Percentiles rank a stretch among this genome's conserved stretches.
Conservation (phyloP, 169 alveolate genomes). For the Toxoplasma gondii region DNA sequence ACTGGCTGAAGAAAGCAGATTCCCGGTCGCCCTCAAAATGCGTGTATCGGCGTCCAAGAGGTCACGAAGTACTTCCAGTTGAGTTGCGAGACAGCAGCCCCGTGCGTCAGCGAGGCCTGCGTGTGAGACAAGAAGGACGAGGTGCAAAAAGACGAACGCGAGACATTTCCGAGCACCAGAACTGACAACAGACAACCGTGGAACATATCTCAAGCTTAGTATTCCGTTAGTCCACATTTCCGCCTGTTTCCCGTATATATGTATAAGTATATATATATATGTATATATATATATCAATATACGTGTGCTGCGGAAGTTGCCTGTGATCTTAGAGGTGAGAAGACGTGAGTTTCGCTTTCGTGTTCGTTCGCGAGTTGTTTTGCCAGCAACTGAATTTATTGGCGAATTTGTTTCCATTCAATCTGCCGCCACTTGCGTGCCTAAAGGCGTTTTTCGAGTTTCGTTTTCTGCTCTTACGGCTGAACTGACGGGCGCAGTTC, state of each 20-base stretch:
- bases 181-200: neutral
- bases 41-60: slow-evolving; percentile 43
- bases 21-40: slow-evolving; percentile 40
- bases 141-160: neutral
- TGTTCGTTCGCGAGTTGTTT: too few relatives aligned
- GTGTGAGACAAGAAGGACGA: neutral
- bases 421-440: too few relatives aligned
- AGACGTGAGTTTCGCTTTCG: too few relatives aligned
- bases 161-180: neutral
- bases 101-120: slow-evolving; percentile 39
- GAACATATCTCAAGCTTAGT: too few relatives aligned
- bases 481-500: neutral
- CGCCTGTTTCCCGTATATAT: too few relatives aligned
- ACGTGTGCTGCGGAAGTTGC: too few relatives aligned
- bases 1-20: neutral
- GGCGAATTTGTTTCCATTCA: too few relatives aligned
- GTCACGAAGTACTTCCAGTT: slow-evolving; percentile 63
- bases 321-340: too few relatives aligned
- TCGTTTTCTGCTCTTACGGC: neutral
- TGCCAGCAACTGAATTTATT: too few relatives aligned
- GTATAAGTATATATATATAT: too few relatives aligned
- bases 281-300: neutral
- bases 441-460: too few relatives aligned
- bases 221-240: too few relatives aligned
- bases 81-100: slow-evolving; percentile 65